phyloP scores from a whole-genome alignment of 2,329 filamentous ascomycete genomes.

The Fusarium sp. region DNA sequence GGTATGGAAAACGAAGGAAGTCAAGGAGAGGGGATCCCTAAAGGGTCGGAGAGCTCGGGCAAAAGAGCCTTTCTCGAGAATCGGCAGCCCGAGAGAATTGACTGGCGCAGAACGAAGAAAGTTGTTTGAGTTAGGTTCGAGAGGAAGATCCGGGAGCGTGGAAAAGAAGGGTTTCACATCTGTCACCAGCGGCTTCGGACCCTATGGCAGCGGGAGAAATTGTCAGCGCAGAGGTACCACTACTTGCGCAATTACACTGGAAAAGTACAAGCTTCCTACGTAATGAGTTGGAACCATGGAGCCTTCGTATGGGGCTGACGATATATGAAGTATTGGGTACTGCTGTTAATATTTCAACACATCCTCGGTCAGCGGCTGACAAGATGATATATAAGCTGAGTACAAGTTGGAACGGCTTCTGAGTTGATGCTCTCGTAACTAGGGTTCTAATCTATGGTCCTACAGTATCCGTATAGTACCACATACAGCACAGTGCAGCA shows the following conservation, averaged over 20 bases:
- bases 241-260: conserved; percentile 16
- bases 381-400: conserved; percentile 3
- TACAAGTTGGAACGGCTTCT: neutral
- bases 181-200: conserved; percentile 49
- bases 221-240: conserved; percentile 45
- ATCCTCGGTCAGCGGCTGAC: conserved; percentile 27
- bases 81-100: conserved; percentile 12
- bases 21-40: conserved; percentile 21
- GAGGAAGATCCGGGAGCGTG: conserved; percentile 29
- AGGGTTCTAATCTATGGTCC: conserved; percentile 17
- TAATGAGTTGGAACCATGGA: conserved; percentile 12
- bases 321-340: conserved; percentile 18
- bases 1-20: conserved; percentile 5
- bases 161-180: conserved; percentile 39
- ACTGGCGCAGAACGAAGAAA: conserved; percentile 2
- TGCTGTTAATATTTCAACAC: conserved; percentile 19
- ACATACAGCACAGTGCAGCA: neutral
- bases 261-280: conserved; percentile 22
- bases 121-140: conserved; percentile 18
- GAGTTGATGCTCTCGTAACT: neutral
- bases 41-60: conserved; percentile 42
- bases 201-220: conserved; percentile 48
- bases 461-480: conserved; percentile 5
- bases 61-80: conserved; percentile 32
- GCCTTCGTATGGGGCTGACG: conserved; percentile 17